Conservation (phyloP, 2,329 filamentous ascomycete species). For the Phaeosphaeria sp. region DNA sequence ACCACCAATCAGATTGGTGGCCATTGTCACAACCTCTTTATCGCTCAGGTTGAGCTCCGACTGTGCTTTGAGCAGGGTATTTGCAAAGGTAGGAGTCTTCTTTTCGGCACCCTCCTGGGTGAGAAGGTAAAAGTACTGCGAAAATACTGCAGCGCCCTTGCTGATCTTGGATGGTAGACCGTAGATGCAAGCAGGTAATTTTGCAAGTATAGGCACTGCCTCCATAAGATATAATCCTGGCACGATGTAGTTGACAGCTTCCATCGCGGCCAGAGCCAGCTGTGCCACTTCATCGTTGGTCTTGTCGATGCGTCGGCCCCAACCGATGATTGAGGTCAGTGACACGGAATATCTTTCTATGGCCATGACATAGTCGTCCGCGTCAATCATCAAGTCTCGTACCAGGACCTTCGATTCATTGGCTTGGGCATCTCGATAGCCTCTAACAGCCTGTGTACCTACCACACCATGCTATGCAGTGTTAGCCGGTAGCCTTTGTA, state of each 20-base stretch:
- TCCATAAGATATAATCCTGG: slow-evolving; percentile 22
- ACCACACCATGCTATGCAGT: slow-evolving; percentile 7
- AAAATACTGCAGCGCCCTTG: not conserved
- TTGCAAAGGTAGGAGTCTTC: slow-evolving; percentile 8
- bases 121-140: slow-evolving; percentile 16
- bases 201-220: slow-evolving; percentile 8
- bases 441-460: slow-evolving; percentile 19
- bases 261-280: slow-evolving; percentile 17
- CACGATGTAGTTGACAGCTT: slow-evolving; percentile 12
- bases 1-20: slow-evolving; percentile 8
- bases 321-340: slow-evolving; percentile 19
- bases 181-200: slow-evolving; percentile 14
- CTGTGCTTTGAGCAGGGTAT: slow-evolving; percentile 6
- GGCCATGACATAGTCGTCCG: slow-evolving; percentile 12
- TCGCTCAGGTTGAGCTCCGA: not conserved
- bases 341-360: slow-evolving; percentile 24
- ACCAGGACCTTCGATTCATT: slow-evolving; percentile 21
- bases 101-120: slow-evolving; percentile 9
- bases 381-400: slow-evolving; percentile 13
- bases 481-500: not conserved
- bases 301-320: slow-evolving; percentile 18
- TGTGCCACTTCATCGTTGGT: slow-evolving; percentile 8
- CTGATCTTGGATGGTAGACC: slow-evolving; percentile 3
- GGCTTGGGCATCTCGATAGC: slow-evolving; percentile 17
- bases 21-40: slow-evolving; percentile 3